Evolutionary conservation across 1,139 yeast species (phyloP).

Genomic region (Kodamaea derodonti): DNA sequence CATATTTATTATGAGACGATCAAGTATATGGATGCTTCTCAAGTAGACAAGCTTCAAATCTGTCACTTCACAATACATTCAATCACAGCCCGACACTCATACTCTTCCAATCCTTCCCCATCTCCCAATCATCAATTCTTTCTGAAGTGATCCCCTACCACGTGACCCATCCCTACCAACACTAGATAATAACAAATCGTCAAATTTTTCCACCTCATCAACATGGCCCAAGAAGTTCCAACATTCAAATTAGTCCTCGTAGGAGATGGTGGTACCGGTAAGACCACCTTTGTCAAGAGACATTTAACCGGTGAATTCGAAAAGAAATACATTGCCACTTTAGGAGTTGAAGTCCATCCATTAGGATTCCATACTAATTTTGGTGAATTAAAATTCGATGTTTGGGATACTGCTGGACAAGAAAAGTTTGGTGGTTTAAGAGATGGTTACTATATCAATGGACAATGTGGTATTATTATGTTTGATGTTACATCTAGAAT

Average conservation of each 20-base stretch:
- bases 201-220: conserved; percentile 2
- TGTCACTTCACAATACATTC: no score
- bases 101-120: no score
- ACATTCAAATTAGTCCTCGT: conserved; percentile 97
- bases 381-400: conserved; percentile 98
- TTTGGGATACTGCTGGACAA: conserved; percentile 99
- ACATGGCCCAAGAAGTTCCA: conserved; percentile 83
- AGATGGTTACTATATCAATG: conserved; percentile 99
- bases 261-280: conserved; percentile 99
- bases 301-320: conserved; percentile 99
- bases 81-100: no score
- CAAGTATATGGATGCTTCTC: no score
- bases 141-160: no score
- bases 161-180: no score
- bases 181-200: conserved; percentile 7
- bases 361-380: conserved; percentile 97
- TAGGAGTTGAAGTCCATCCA: conserved; percentile 99
- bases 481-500: conserved; percentile 99
- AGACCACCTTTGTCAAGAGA: conserved; percentile 99
- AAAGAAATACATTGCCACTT: conserved; percentile 97
- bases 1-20: no score
- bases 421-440: conserved; percentile 99
- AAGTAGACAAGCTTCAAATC: no score
- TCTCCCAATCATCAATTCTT: no score
- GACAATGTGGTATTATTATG: conserved; percentile 99